phyloP scores from a whole-genome alignment of 495 filamentous ascomycete genomes.

The Aspergillus panamensis region DNA sequence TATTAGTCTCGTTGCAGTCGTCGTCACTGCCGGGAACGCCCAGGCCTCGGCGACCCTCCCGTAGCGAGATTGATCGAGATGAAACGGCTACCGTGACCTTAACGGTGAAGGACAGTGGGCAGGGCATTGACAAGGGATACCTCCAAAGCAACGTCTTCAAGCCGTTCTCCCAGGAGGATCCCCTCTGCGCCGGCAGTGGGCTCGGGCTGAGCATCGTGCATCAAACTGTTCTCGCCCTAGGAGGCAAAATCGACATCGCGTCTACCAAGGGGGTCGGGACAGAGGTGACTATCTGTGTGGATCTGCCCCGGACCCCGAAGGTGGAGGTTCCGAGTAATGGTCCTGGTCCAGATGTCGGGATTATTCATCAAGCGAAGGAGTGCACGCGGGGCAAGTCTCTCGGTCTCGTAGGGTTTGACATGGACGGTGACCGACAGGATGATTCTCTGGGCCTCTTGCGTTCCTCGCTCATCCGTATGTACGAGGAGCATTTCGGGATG shows the following conservation, averaged over 20 bases:
- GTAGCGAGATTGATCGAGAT: not conserved
- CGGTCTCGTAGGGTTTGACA: constrained; percentile 8
- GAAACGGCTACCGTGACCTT: constrained; percentile 15
- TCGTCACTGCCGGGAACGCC: not conserved
- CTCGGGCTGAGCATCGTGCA: constrained; percentile 44
- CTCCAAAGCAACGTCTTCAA: constrained; percentile 40
- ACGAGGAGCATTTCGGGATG: constrained; percentile 11
- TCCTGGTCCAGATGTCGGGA: not conserved
- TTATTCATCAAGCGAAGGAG: not conserved
- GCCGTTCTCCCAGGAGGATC: constrained; percentile 49
- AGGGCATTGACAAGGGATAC: constrained; percentile 35
- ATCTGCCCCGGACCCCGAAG: constrained; percentile 5
- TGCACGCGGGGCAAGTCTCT: not conserved
- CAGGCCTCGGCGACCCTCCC: not conserved
- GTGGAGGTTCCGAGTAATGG: not conserved
- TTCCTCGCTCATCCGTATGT: constrained; percentile 7
- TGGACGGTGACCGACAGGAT: not conserved
- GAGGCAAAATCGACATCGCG: constrained; percentile 40
- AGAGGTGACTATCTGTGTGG: constrained; percentile 4
- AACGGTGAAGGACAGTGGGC: constrained; percentile 33
- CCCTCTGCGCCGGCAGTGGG: constrained; percentile 43
- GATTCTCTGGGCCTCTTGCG: not conserved
- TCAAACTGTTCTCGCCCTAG: constrained; percentile 37
- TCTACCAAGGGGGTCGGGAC: constrained; percentile 26
- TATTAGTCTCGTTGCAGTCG: constrained; percentile 28